phyloP scores from a whole-genome alignment of 1,139 yeast species.

The Kluyveromyces sp. region DNA sequence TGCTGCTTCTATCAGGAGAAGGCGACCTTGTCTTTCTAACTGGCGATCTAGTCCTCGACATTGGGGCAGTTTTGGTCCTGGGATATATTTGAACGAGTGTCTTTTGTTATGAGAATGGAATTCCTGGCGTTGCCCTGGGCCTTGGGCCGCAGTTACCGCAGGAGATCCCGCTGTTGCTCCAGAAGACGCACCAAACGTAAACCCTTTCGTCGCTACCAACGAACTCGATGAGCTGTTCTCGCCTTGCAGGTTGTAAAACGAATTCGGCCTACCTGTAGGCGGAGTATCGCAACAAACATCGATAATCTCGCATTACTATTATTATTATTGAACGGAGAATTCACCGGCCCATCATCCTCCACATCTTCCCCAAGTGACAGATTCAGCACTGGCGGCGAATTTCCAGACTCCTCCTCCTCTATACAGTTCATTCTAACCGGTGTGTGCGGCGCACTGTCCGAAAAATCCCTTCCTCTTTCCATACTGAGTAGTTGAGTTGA shows the following conservation, averaged over 20 bases:
- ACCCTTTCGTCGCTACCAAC: slow-evolving; percentile 25
- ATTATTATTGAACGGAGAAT: not conserved
- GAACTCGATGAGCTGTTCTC: slow-evolving; percentile 30
- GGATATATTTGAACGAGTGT: slow-evolving; percentile 30
- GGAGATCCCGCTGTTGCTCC: no score
- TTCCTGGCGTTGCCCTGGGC: not conserved
- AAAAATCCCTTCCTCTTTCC: not conserved
- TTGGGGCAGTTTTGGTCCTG: slow-evolving; percentile 33
- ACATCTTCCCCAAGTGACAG: not conserved
- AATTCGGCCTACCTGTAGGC: slow-evolving; percentile 8
- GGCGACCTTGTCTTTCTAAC: slow-evolving; percentile 29
- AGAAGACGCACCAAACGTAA: slow-evolving; percentile 23
- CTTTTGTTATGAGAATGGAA: slow-evolving; percentile 12
- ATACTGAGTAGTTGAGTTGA: not conserved
- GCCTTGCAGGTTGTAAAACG: slow-evolving; percentile 22
- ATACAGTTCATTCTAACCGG: slow-evolving; percentile 3
- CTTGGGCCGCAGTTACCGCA: no score
- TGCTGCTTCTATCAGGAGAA: slow-evolving; percentile 36
- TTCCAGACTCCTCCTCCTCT: slow-evolving; percentile 1
- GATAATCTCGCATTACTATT: no score
- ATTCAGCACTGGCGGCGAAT: not conserved
- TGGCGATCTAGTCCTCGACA: slow-evolving; percentile 35
- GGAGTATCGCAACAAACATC: slow-evolving; percentile 3
- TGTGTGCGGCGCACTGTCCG: slow-evolving; percentile 1
- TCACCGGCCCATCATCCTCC: not conserved